phyloP scores from a whole-genome alignment of 352 stramenopile species.

The Globisporangium recalcitrans region DNA sequence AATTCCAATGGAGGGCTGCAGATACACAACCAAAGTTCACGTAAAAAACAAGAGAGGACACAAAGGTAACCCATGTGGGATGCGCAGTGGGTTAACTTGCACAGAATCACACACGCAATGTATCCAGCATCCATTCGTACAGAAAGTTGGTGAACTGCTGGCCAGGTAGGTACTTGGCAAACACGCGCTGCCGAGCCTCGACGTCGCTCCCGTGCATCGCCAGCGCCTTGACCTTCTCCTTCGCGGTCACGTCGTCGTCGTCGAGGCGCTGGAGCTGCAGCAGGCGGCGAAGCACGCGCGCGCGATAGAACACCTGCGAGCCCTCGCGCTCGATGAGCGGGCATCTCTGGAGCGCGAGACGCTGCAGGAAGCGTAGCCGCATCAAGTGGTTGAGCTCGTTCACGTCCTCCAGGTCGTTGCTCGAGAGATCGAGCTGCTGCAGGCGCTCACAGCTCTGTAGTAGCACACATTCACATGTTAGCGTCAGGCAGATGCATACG shows the following conservation, averaged over 20 bases:
- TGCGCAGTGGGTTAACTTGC: not conserved
- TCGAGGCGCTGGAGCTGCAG: slow-evolving; percentile 55
- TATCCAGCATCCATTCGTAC: slow-evolving; percentile 28
- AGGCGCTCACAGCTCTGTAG: slow-evolving; percentile 45
- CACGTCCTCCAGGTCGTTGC: slow-evolving; percentile 45
- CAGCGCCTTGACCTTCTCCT: slow-evolving; percentile 72
- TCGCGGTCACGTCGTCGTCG: slow-evolving; percentile 43
- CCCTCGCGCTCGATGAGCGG: slow-evolving; percentile 34
- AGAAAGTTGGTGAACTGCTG: slow-evolving; percentile 65
- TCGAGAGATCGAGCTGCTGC: slow-evolving; percentile 46
- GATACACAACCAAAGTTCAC: slow-evolving; percentile 1
- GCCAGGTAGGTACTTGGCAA: slow-evolving; percentile 42
- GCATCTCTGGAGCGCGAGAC: slow-evolving; percentile 38
- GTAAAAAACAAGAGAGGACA: not conserved
- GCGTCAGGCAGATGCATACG: not conserved
- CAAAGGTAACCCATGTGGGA: slow-evolving; percentile 1
- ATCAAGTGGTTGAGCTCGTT: slow-evolving; percentile 62
- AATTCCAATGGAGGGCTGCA: slow-evolving; percentile 48
- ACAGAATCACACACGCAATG: not conserved
- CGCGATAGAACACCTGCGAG: slow-evolving; percentile 48
- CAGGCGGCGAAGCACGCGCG: slow-evolving; percentile 52
- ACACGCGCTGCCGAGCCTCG: slow-evolving; percentile 44
- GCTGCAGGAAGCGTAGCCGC: slow-evolving; percentile 33
- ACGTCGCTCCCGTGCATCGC: slow-evolving; percentile 72
- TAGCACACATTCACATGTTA: not conserved